Conservation (phyloP, 177 flowering plant species). For the Vitis hybrid region DNA sequence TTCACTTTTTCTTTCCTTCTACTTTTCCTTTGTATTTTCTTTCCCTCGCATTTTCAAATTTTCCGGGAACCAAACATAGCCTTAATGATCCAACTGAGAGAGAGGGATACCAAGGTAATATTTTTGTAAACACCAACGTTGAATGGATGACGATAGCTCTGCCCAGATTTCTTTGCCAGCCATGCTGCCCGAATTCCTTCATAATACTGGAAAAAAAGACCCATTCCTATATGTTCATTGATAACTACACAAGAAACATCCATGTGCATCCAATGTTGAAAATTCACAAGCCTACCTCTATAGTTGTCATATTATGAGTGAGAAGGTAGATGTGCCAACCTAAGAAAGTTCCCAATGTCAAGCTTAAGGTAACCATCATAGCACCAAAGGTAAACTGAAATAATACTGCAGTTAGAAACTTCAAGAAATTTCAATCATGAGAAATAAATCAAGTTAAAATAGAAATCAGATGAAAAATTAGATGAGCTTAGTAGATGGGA, state of each 20-base stretch:
- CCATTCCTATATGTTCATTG: constrained; percentile 9
- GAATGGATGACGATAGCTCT: constrained; percentile 61
- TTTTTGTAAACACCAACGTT: constrained; percentile 51
- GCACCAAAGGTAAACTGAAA: constrained; percentile 46
- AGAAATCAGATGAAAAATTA: neutral
- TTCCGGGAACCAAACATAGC: no score
- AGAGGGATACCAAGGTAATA: constrained; percentile 40
- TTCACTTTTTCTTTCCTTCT: no score
- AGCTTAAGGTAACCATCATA: constrained; percentile 33
- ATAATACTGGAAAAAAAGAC: constrained; percentile 39
- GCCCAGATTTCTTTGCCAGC: constrained; percentile 79
- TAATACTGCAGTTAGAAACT: neutral
- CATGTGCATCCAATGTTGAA: neutral
- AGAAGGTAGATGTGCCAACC: constrained; percentile 76
- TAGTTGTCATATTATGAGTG: constrained; percentile 70
- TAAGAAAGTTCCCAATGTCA: constrained; percentile 52
- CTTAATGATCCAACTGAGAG: constrained; percentile 11
- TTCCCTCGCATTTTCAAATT: no score
- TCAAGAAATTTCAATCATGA: neutral
- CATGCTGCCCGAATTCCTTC: constrained; percentile 57
- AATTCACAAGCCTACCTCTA: constrained; percentile 50
- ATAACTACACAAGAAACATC: constrained; percentile 4
- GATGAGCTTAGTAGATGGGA: neutral
- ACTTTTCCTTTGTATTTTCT: no score
- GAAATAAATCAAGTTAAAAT: neutral